Evolutionary conservation across 176 grass and related monocot genomes (phyloP).

Genomic region (Areca catechu): DNA sequence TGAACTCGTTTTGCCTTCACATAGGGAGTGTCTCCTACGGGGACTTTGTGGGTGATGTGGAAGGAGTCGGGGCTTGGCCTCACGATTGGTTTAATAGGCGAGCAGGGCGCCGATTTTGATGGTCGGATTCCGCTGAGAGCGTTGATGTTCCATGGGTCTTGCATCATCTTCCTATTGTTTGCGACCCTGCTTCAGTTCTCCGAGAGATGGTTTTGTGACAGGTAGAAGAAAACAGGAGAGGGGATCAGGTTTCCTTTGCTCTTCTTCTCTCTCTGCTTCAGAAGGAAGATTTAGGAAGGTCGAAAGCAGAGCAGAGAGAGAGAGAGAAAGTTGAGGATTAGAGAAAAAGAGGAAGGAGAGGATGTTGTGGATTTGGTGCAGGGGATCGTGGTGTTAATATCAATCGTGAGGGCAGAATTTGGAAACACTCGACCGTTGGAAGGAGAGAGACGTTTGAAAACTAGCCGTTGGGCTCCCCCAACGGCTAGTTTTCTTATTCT

Average conservation of each 20-base stretch:
- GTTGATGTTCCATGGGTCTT: constrained; percentile 34
- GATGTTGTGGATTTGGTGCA: constrained; percentile 28
- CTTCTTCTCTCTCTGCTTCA: constrained; percentile 26
- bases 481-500: too few species aligned
- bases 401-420: neutral
- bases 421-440: constrained; percentile 48
- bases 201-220: too few species aligned
- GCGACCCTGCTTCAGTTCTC: too few species aligned
- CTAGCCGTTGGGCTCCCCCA: constrained; percentile 40
- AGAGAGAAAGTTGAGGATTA: neutral
- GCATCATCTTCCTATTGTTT: constrained; percentile 33
- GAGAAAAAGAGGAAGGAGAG: neutral
- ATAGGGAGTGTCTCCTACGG: constrained; percentile 82
- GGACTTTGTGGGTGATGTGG: constrained; percentile 87
- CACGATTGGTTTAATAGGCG: constrained; percentile 54
- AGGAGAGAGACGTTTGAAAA: constrained; percentile 37
- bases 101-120: constrained; percentile 62
- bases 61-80: constrained; percentile 57
- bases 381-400: constrained; percentile 8
- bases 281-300: neutral
- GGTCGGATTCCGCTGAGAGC: constrained; percentile 27
- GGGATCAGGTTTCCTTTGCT: neutral
- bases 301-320: neutral
- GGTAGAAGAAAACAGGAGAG: neutral
- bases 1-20: constrained; percentile 85